Evolutionary conservation across 2,329 filamentous ascomycete genomes (phyloP).

Genomic region (Lithohypha guttulata): DNA sequence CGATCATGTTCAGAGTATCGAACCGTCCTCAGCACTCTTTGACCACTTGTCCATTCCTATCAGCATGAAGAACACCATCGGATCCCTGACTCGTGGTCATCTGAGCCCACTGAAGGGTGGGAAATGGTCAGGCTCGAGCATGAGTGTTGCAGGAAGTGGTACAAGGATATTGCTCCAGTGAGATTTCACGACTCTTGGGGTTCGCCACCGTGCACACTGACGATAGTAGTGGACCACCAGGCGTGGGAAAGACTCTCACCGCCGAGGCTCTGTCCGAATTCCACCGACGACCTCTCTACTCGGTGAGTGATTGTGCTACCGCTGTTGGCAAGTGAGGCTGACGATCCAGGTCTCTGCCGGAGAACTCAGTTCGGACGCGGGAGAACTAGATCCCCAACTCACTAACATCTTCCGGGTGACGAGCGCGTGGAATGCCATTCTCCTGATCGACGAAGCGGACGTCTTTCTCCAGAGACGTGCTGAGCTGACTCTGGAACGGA

Average conservation of each 20-base stretch:
- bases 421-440: constrained; percentile 11
- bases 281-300: constrained; percentile 41
- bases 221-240: constrained; percentile 13
- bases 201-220: constrained; percentile 3
- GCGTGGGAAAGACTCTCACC: constrained; percentile 53
- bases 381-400: constrained; percentile 7
- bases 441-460: constrained; percentile 16
- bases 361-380: constrained; percentile 23
- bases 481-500: constrained; percentile 14
- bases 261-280: constrained; percentile 56
- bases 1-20: constrained; percentile 17
- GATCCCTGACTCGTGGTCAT: constrained; percentile 15
- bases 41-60: constrained; percentile 19
- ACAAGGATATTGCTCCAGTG: constrained; percentile 5
- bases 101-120: constrained; percentile 7
- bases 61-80: constrained; percentile 20
- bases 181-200: not conserved
- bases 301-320: constrained; percentile 28
- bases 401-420: constrained; percentile 2
- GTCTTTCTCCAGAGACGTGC: constrained; percentile 14
- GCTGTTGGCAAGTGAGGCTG: constrained; percentile 24
- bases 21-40: constrained; percentile 16
- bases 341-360: constrained; percentile 39
- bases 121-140: constrained; percentile 4
- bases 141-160: constrained; percentile 5